Evolutionary conservation across 164 flowering plant species (phyloP).

Genomic region (Stephania japonica): DNA sequence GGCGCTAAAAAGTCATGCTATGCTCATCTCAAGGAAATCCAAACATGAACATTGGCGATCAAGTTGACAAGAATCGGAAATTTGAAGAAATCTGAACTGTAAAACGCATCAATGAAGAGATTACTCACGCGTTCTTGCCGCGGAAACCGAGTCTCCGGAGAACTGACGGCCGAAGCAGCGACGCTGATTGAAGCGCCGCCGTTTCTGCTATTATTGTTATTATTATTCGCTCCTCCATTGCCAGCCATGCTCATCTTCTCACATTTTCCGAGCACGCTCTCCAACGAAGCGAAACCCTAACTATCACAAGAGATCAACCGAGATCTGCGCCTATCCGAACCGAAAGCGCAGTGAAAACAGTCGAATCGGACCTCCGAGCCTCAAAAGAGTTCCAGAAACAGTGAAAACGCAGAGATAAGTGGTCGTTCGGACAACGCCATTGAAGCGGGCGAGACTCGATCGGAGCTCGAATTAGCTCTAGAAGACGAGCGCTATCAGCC

Average conservation of each 20-base stretch:
- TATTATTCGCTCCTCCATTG: constrained; percentile 17
- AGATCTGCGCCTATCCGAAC: neutral
- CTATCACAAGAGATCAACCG: neutral
- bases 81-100: neutral
- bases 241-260: constrained; percentile 23
- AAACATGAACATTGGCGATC: neutral
- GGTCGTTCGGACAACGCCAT: neutral
- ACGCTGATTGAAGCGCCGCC: constrained; percentile 25
- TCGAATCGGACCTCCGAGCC: neutral
- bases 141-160: constrained; percentile 17
- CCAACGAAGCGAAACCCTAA: constrained; percentile 3
- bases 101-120: neutral
- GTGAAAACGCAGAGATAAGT: neutral
- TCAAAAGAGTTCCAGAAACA: neutral
- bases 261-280: constrained; percentile 12
- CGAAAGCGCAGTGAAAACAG: neutral
- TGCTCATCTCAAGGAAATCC: neutral
- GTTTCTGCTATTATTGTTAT: constrained; percentile 6
- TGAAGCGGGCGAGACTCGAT: neutral
- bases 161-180: constrained; percentile 15
- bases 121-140: constrained; percentile 19
- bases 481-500: neutral
- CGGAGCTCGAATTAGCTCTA: neutral
- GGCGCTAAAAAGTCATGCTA: neutral
- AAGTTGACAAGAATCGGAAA: neutral